Evolutionary conservation across 345 rosid genomes (phyloP), one percentile per base, ranked within the genome.

Genomic region (Jatropha curcas): DNA sequence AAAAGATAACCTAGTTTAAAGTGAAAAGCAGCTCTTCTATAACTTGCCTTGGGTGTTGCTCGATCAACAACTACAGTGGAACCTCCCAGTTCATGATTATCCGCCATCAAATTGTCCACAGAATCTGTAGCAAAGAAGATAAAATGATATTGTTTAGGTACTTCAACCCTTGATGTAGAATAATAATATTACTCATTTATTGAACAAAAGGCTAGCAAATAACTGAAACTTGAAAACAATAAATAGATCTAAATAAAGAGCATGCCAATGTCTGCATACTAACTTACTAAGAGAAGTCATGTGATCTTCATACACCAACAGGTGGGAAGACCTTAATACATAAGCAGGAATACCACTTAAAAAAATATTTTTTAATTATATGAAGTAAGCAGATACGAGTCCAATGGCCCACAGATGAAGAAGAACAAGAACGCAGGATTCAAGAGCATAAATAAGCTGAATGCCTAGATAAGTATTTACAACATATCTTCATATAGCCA

Each of bases 51-150:
- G 3, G 98, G 99, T 37, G 97, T 93, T 72, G 99, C 99, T 67
- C 97, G 90, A 74, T 96, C 99, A 82, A 93, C 96, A 62, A 93
- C 96, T 37, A 96, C 90, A 4, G 89, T 78, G 31, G 94, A 84
- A 76, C 98, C 98, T 71, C 96, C 99, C 75, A 96, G 67, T 71
- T 96, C 97, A 88, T 96, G 99, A 72, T 88, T 84, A 71, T 93
- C 98, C 70, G 76, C 82, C 99, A 96, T 96, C 83, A 96, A 74
- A 76, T 60, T 85, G 67, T 96, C 98, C 77, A 96, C 99, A 63
- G 99, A 88, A 63, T 93, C 98, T 96, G 81, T 33, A 72, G 61
- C 37, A 74, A 3, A 24, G 48, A 74, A 66, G 41, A 19, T 14
- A 41, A 28, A 65, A 65, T 68, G 37, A 60, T 59, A 43, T 66